Conservation (phyloP, 495 filamentous ascomycete genomes). For the Massariosphaeria phaeospora region DNA sequence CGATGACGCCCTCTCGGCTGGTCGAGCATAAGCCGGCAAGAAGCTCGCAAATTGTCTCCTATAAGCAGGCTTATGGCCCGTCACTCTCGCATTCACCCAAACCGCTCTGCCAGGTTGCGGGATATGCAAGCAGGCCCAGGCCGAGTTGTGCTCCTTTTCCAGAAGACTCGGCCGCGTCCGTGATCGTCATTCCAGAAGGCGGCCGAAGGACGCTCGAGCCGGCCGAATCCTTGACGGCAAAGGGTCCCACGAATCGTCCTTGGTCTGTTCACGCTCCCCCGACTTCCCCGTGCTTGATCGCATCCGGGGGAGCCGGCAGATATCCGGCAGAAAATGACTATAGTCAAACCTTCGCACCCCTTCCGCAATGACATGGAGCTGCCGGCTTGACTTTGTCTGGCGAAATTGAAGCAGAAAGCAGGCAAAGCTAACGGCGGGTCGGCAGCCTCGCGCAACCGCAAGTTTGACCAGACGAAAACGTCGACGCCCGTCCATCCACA, state of each 20-base stretch:
- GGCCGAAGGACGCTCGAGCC: conserved; percentile 27
- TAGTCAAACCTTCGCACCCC: neutral
- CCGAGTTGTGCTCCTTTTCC: no score
- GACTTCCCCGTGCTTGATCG: conserved; percentile 3
- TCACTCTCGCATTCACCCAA: conserved; percentile 9
- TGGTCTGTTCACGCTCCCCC: conserved; percentile 2
- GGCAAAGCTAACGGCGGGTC: no score
- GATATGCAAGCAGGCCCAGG: no score
- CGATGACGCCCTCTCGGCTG: no score
- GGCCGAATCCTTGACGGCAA: neutral
- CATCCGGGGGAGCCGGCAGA: conserved; percentile 18
- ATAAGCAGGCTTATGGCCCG: conserved; percentile 1
- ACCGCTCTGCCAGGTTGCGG: no score
- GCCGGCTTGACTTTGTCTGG: neutral
- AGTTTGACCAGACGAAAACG: neutral
- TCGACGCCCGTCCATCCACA: neutral
- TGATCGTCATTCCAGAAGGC: conserved; percentile 6
- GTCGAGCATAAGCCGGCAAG: no score
- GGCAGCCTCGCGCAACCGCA: conserved; percentile 2
- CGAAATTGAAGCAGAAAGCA: conserved; percentile 2
- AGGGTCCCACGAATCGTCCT: conserved; percentile 3
- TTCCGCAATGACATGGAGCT: neutral
- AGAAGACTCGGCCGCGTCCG: neutral
- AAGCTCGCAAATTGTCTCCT: no score
- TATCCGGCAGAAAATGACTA: conserved; percentile 8